A percentile compares a stretch with the other conserved stretches of the same genome.
These are phyloP conservation scores for Leccinum angustisporum DNA, from an alignment of 1,284 basidiomycete genomes.

Conservation along the genomic window DNA sequence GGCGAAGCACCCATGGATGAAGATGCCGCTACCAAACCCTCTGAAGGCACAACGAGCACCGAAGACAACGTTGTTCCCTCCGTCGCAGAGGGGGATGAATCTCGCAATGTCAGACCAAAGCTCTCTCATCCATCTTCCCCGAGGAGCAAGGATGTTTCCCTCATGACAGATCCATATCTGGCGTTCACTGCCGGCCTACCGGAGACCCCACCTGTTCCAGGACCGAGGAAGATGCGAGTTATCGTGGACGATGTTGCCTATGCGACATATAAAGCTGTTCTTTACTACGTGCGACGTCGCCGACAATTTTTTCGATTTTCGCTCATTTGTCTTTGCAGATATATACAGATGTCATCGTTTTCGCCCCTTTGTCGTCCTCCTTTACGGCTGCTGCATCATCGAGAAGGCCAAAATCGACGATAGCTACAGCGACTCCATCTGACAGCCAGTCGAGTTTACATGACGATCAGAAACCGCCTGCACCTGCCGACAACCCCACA, in stretches of 20 bases:
- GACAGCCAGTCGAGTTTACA: slow-evolving; percentile 38
- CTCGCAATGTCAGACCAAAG: slow-evolving; percentile 36
- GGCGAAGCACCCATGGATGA: slow-evolving; percentile 11
- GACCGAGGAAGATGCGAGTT: slow-evolving; percentile 56
- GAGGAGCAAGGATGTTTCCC: slow-evolving; percentile 26
- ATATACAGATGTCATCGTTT: slow-evolving; percentile 82
- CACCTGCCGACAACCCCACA: slow-evolving; percentile 32
- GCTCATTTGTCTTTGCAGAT: slow-evolving; percentile 45
- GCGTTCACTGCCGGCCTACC: neutral
- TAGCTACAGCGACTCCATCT: slow-evolving; percentile 34
- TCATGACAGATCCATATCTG: slow-evolving; percentile 16
- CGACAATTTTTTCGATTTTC: neutral
- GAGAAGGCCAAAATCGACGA: slow-evolving; percentile 18
- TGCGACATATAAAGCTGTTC: slow-evolving; percentile 77
- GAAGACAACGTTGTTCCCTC: neutral
- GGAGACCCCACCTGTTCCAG: slow-evolving; percentile 19
- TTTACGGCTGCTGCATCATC: slow-evolving; percentile 40
- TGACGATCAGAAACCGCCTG: slow-evolving; percentile 19
- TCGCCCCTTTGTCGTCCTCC: slow-evolving; percentile 79
- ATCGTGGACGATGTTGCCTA: slow-evolving; percentile 79
- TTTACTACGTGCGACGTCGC: slow-evolving; percentile 69
- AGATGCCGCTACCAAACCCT: slow-evolving; percentile 3
- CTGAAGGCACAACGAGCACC: slow-evolving; percentile 6
- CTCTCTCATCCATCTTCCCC: slow-evolving; percentile 36
- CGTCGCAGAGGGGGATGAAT: slow-evolving; percentile 13